Evolutionary conservation across 768 basidiomycete genomes (phyloP).

Genomic region (Leccinum incarnatum): DNA sequence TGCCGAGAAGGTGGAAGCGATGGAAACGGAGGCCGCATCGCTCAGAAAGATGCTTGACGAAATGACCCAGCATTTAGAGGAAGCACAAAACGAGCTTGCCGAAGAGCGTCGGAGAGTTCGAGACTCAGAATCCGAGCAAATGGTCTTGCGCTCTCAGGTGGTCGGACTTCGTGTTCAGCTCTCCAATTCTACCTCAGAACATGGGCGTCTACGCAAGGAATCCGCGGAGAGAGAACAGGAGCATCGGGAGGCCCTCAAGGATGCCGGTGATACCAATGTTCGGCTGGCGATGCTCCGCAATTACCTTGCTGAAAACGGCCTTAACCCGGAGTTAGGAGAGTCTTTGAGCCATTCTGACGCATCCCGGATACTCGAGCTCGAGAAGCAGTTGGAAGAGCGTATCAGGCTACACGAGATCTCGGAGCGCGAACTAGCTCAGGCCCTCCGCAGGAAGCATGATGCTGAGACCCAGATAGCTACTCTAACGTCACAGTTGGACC

Average conservation of each 20-base stretch:
- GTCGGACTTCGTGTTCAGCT: constrained; percentile 72
- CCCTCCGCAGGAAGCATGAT: constrained; percentile 66
- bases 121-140: constrained; percentile 63
- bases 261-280: constrained; percentile 65
- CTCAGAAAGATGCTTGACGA: constrained; percentile 82
- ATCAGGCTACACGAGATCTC: constrained; percentile 68
- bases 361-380: constrained; percentile 69
- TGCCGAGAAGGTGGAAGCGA: constrained; percentile 74
- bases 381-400: constrained; percentile 72
- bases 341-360: constrained; percentile 36
- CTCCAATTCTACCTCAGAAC: constrained; percentile 63
- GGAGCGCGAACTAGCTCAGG: constrained; percentile 71
- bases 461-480: constrained; percentile 66
- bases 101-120: constrained; percentile 66
- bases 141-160: constrained; percentile 68
- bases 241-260: constrained; percentile 60
- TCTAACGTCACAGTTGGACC: constrained; percentile 66
- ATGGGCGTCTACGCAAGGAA: constrained; percentile 68
- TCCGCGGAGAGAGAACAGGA: constrained; percentile 62
- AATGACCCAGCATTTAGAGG: constrained; percentile 66
- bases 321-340: constrained; percentile 71
- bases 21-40: constrained; percentile 75
- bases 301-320: constrained; percentile 85
- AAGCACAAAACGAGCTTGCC: constrained; percentile 58
- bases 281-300: constrained; percentile 79